Conservation (phyloP, 2,329 filamentous ascomycete genomes). For the Cytospora piceae region DNA sequence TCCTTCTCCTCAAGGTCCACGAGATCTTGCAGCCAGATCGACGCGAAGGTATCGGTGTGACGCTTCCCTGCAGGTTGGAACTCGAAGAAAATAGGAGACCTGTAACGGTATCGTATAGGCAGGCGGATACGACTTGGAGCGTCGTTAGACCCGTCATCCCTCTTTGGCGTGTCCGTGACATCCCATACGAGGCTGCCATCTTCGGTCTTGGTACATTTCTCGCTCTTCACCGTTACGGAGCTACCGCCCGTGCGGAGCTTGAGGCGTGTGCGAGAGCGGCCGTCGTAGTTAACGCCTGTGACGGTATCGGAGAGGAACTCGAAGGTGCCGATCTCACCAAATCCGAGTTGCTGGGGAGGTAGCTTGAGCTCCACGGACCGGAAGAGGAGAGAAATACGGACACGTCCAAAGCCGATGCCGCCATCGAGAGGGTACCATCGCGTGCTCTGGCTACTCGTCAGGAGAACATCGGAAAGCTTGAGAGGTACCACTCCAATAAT, state of each 20-base stretch:
- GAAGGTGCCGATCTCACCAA: constrained; percentile 89
- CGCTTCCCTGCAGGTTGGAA: constrained; percentile 74
- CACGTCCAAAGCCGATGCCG: constrained; percentile 87
- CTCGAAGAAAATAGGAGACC: constrained; percentile 87
- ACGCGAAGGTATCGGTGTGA: constrained; percentile 73
- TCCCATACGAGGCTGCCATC: constrained; percentile 61
- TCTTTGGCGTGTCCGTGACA: constrained; percentile 49
- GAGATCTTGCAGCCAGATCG: constrained; percentile 85
- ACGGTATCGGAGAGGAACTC: constrained; percentile 79
- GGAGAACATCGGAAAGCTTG: constrained; percentile 84
- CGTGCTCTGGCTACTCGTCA: constrained; percentile 83
- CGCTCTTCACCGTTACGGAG: constrained; percentile 68
- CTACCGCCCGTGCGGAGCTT: constrained; percentile 84
- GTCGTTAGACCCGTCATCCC: constrained; percentile 14
- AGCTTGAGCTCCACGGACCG: constrained; percentile 84
- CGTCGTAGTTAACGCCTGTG: constrained; percentile 63
- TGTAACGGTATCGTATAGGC: constrained; percentile 87
- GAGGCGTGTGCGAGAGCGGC: constrained; percentile 72
- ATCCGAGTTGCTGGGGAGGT: constrained; percentile 84
- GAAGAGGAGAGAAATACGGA: constrained; percentile 88
- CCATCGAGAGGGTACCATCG: constrained; percentile 97
- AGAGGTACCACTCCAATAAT: constrained; percentile 91
- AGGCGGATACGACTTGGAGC: constrained; percentile 58
- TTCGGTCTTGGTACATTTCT: constrained; percentile 61
- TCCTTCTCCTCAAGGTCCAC: constrained; percentile 76